Conservation (phyloP, 106 monocot genomes). For the Dioscorea zingiberensis region DNA sequence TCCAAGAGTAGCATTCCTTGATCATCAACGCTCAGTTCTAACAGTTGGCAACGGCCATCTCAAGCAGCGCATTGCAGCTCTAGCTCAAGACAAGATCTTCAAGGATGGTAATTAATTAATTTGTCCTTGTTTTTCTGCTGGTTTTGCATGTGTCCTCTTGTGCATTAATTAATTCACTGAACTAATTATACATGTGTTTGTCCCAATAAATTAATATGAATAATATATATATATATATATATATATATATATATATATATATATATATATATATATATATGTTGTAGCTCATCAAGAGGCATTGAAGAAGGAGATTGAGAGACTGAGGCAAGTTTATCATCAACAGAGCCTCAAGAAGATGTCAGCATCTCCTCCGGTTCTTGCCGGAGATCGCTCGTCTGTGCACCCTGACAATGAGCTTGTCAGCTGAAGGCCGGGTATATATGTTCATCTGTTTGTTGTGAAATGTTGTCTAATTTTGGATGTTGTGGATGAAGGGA, state of each 20-base stretch:
- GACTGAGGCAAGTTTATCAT: conserved; percentile 68
- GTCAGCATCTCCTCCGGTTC: neutral
- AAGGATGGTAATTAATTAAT: conserved; percentile 64
- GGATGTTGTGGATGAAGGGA: too few relatives aligned
- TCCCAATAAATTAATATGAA: neutral
- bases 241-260: neutral
- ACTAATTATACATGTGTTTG: too few relatives aligned
- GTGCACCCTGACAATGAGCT: conserved; percentile 20
- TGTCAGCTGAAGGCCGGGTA: conserved; percentile 15
- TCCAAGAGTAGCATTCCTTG: conserved; percentile 83
- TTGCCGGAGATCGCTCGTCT: neutral
- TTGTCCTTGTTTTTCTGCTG: neutral
- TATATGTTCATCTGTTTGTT: too few relatives aligned
- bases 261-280: neutral
- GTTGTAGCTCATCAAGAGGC: conserved; percentile 87
- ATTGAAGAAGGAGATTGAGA: conserved; percentile 79
- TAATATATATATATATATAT: neutral
- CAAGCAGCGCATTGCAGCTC: conserved; percentile 92
- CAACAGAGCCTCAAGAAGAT: conserved; percentile 61
- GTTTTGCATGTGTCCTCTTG: neutral
- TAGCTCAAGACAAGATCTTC: conserved; percentile 94
- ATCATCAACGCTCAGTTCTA: conserved; percentile 88
- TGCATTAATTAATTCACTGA: too few relatives aligned
- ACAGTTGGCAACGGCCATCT: conserved; percentile 89
- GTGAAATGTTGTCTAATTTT: too few relatives aligned